These are phyloP conservation scores for Fraxinus albicans DNA, from an alignment of 305 asterid genomes.

Conservation along the genomic window DNA sequence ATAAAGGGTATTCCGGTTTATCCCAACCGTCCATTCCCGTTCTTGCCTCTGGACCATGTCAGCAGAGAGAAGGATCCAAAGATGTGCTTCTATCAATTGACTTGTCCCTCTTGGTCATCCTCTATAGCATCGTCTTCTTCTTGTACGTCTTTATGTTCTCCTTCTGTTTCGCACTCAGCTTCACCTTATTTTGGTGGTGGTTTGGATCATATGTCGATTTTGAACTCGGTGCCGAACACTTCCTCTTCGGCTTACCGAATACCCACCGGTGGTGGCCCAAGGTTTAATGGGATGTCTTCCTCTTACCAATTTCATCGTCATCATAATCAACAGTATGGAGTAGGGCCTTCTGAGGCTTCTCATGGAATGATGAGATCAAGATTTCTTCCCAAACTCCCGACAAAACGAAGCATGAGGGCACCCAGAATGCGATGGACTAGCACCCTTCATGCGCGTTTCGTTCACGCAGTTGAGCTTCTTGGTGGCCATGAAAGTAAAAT, in stretches of 20 bases:
- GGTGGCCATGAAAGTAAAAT: slow-evolving; percentile 94
- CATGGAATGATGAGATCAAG: slow-evolving; percentile 80
- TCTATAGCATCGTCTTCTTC: slow-evolving; percentile 22
- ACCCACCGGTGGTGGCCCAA: slow-evolving; percentile 25
- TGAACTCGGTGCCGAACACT: slow-evolving; percentile 43
- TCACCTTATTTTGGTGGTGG: slow-evolving; percentile 42
- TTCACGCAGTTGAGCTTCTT: slow-evolving; percentile 95
- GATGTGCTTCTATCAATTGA: slow-evolving; percentile 51
- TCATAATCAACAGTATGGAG: slow-evolving; percentile 37
- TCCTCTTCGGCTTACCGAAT: slow-evolving; percentile 29
- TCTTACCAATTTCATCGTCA: slow-evolving; percentile 28
- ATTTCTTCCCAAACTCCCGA: slow-evolving; percentile 66
- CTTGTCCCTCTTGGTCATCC: slow-evolving; percentile 27
- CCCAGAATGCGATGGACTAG: slow-evolving; percentile 98
- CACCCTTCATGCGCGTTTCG: slow-evolving; percentile 86
- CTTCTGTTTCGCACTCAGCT: background rate
- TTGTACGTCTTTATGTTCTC: slow-evolving; percentile 1
- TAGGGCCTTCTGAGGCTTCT: slow-evolving; percentile 40
- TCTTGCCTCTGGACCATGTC: slow-evolving; percentile 40
- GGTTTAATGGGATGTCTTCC: slow-evolving; percentile 47
- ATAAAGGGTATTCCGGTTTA: slow-evolving; percentile 92
- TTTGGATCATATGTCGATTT: slow-evolving; percentile 56
- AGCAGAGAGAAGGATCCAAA: slow-evolving; percentile 47
- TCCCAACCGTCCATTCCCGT: slow-evolving; percentile 81
- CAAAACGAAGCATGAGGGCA: slow-evolving; percentile 90